Evolutionary conservation across 495 filamentous ascomycete genomes (phyloP).

Genomic region (Talaromyces ruber): DNA sequence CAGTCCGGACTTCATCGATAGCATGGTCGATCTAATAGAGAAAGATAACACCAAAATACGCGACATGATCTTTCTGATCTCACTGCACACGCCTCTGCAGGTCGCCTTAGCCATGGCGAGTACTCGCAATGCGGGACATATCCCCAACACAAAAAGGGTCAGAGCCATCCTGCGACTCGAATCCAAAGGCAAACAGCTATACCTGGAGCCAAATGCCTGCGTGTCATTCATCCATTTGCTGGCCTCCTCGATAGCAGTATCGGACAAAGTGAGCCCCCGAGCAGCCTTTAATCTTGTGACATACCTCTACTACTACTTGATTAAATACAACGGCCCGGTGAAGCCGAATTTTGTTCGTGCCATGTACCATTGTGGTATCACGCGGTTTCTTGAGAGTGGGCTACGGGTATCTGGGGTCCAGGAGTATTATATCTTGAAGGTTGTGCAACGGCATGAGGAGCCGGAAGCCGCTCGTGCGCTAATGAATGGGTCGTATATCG

Average conservation of each 20-base stretch:
- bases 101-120: constrained; percentile 26
- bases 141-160: constrained; percentile 1
- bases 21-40: constrained; percentile 21
- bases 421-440: constrained; percentile 28
- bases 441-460: constrained; percentile 26
- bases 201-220: constrained; percentile 28
- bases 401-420: constrained; percentile 16
- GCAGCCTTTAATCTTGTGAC: constrained; percentile 30
- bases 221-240: constrained; percentile 31
- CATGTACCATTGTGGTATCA: constrained; percentile 38
- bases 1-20: constrained; percentile 17
- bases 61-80: constrained; percentile 27
- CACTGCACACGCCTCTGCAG: constrained; percentile 31
- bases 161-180: constrained; percentile 15
- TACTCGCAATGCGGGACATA: constrained; percentile 3
- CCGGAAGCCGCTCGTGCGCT: constrained; percentile 22
- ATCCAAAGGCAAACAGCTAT: constrained; percentile 7
- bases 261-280: constrained; percentile 19
- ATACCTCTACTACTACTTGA: constrained; percentile 31
- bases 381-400: constrained; percentile 26
- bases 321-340: constrained; percentile 29
- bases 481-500: constrained; percentile 6
- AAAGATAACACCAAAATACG: constrained; percentile 22
- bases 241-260: constrained; percentile 26
- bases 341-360: constrained; percentile 30